Base-by-base conservation (phyloP, 768 basidiomycete species). In the Lentinula sp. region DNA sequence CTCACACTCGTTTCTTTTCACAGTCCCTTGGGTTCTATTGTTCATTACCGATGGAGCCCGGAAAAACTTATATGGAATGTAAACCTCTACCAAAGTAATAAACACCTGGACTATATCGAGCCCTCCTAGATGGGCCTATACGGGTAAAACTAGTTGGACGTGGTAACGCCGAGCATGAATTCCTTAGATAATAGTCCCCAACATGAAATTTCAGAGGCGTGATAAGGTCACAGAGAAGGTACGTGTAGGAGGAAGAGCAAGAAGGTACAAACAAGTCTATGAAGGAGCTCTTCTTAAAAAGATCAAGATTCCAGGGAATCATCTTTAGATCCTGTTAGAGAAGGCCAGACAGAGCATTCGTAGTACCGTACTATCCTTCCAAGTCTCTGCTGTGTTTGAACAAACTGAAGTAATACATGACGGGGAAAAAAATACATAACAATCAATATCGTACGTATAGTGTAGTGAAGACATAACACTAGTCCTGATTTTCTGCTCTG, bases 1-100 rank as follows among this genome's bases (percentile, higher is more conserved):
- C 35, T 61, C 28, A 60, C 49, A 32, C 54, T n/a, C 21, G 0
- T 34, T 43, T 37, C 10, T n/a, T 48, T 43, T 31, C 31, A 42
- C 40, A 90, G 87, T 77, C 80, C 11, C 75, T 80, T 56, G 87
- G 85, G 13, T 88, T 89, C 71, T 90, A 82, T 70, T 89, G 86
- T 68, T 80, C 84, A 2, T 70, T 87, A 50, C 86, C 87, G 13
- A 83, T 83, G 68, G 84, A 91, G 67, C 88, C 86, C 6, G 69
- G 74, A 58, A 79, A 76, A 70, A 87, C 85, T 23, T 74, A 90
- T 64, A 87, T 89, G 74, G 82, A 86, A 65, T 90, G 87, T 72
- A 85, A 74, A 66, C 86, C 80, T n/a, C 23, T 59, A 28, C 57
- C 57, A 11, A 59, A 59, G 21, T 59, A 39, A 59, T 16, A 18